Percentiles rank a stretch among this genome's conserved stretches.
Evolutionary conservation across 2,329 filamentous ascomycete species (phyloP).

Genomic region (Clonostachys byssicola): DNA sequence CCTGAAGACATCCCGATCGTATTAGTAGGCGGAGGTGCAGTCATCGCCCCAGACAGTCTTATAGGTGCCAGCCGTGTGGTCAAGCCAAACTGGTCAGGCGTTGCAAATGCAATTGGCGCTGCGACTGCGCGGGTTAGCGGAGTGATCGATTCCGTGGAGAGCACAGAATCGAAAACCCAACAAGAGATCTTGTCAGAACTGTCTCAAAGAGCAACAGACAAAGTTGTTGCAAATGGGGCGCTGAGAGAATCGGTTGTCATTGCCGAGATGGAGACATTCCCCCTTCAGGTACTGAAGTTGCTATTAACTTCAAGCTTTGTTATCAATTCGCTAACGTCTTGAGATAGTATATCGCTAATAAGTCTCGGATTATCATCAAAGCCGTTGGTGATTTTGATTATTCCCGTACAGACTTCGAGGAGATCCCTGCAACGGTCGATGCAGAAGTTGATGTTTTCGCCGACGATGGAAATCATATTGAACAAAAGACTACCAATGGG

Average conservation of each 20-base stretch:
- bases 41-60: constrained; percentile 52
- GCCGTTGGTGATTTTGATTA: constrained; percentile 54
- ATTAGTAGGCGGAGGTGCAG: constrained; percentile 59
- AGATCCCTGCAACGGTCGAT: neutral
- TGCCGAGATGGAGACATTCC: constrained; percentile 50
- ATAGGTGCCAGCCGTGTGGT: constrained; percentile 51
- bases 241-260: constrained; percentile 35
- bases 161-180: constrained; percentile 33
- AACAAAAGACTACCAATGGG: neutral
- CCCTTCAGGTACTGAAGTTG: constrained; percentile 29
- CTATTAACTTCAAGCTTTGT: no score
- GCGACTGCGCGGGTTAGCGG: constrained; percentile 57
- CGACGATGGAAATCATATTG: neutral
- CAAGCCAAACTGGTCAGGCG: constrained; percentile 51
- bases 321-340: no score
- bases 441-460: constrained; percentile 1
- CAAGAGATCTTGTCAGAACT: constrained; percentile 31
- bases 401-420: neutral
- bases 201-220: constrained; percentile 33
- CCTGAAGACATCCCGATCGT: constrained; percentile 53
- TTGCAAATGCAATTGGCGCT: constrained; percentile 63
- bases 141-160: constrained; percentile 45
- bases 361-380: constrained; percentile 51
- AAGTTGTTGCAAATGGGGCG: constrained; percentile 40
- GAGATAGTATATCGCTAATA: constrained; percentile 43